Base-by-base conservation (phyloP, 257 asterid genomes). In the Solanum piurae region DNA sequence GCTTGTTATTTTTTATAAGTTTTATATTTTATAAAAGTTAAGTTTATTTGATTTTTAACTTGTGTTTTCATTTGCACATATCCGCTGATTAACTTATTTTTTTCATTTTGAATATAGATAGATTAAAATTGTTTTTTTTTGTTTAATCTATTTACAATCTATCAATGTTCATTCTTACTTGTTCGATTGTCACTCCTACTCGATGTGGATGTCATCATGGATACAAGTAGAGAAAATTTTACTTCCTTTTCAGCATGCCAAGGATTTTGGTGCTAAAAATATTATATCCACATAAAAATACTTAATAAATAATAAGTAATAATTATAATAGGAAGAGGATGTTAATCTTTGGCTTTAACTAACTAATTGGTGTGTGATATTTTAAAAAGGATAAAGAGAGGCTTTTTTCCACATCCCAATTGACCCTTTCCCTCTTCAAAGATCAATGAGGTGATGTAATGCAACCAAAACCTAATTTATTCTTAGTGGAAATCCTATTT, bases 351-450 rank as follows among this genome's bases (percentile, higher is more conserved):
- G 3, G 29, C 44, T 82, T 82, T 82, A 49, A 31, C 86, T 49
- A 82, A 31, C 29, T 82, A 20, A 55, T 55, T 40, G 36, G 60
- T 40, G 64, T 14, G 84, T 27, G 29, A 82, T 82, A 29, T 31
- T 82, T 27, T 27, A 10, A 29, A 76, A 82, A 46, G 29, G 42
- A 82, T 49, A 5, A 82, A 29, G 69, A 11, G 42, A 31, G 69
- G n/a, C 86, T 10, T 46, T 79, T 82, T 31, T 46, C 86, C 86
- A 46, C 86, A 12, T 82, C 86, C 86, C 86, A 82, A 49, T 29
- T 82, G 86, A 82, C 86, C 86, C 86, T 31, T 49, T 82, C 86
- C 29, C 44, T 82, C 86, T 82, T 82, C 86, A 82, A 82, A 82
- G 85, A 82, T 29, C 85, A 82, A 82, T 49, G 40, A 82, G 60